phyloP scores from a whole-genome alignment of 768 basidiomycete species.

The Boletus reticulatus region DNA sequence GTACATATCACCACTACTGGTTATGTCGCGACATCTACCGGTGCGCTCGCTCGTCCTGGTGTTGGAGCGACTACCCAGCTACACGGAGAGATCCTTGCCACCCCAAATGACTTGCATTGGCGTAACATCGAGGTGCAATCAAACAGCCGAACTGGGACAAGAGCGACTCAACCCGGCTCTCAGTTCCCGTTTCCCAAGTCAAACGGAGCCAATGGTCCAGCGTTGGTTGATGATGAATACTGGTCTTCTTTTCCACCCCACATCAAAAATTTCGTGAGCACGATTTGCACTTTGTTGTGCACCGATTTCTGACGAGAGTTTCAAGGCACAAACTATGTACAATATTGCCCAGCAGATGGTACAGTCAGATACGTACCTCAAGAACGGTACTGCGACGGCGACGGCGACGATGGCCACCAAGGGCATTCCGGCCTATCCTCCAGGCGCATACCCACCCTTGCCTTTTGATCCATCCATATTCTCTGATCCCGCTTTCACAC shows the following conservation, averaged over 20 bases:
- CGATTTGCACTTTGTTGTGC: slow-evolving; percentile 22
- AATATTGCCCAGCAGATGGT: slow-evolving; percentile 67
- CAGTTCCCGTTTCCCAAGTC: slow-evolving; percentile 22
- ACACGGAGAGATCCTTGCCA: slow-evolving; percentile 58
- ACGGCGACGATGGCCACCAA: slow-evolving; percentile 34
- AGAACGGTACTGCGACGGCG: slow-evolving; percentile 33
- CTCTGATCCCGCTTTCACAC: slow-evolving; percentile 50
- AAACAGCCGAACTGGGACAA: slow-evolving; percentile 25
- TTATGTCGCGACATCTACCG: slow-evolving; percentile 37
- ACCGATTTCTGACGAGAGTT: slow-evolving; percentile 31
- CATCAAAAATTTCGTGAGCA: slow-evolving; percentile 64
- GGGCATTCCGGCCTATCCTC: slow-evolving; percentile 37
- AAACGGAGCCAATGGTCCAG: slow-evolving; percentile 20
- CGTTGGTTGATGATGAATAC: slow-evolving; percentile 56
- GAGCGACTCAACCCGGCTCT: slow-evolving; percentile 15
- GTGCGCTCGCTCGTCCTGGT: slow-evolving; percentile 32
- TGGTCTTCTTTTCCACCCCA: slow-evolving; percentile 69
- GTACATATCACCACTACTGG: slow-evolving; percentile 47
- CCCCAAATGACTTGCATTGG: slow-evolving; percentile 61
- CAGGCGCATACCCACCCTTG: slow-evolving; percentile 40
- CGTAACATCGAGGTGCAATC: slow-evolving; percentile 35
- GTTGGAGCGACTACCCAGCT: slow-evolving; percentile 35
- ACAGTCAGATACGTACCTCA: slow-evolving; percentile 40
- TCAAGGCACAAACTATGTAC: slow-evolving; percentile 62
- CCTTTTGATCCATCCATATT: slow-evolving; percentile 55